Evolutionary conservation across 441 rosid genomes (phyloP).

Genomic region (Gossypium davidsonii): DNA sequence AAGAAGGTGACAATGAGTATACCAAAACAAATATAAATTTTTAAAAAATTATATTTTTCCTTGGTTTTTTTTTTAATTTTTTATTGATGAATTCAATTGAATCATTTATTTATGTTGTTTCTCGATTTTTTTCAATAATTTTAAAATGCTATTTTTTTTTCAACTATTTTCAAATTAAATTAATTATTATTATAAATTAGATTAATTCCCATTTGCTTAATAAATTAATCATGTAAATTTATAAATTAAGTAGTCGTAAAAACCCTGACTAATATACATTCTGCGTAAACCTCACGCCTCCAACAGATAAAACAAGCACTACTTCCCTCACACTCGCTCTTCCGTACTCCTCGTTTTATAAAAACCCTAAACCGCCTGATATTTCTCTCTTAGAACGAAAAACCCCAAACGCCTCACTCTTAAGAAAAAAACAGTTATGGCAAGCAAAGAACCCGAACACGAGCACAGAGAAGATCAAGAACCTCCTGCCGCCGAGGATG

Average conservation of each 20-base stretch:
- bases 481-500: constrained; percentile 67
- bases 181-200: too few relatives aligned
- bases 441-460: constrained; percentile 57
- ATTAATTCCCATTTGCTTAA: too few relatives aligned
- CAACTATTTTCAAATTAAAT: too few relatives aligned
- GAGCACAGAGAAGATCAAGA: constrained; percentile 67
- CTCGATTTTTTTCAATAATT: too few relatives aligned
- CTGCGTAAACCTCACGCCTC: neutral
- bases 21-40: too few relatives aligned
- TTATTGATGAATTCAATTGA: too few relatives aligned
- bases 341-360: neutral
- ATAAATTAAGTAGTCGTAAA: neutral
- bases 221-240: too few relatives aligned
- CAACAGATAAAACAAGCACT: neutral
- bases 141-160: too few relatives aligned
- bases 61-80: too few relatives aligned
- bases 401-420: neutral
- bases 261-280: neutral
- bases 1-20: too few relatives aligned
- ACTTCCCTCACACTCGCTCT: neutral
- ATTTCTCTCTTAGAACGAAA: neutral
- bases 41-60: too few relatives aligned
- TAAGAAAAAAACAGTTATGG: constrained; percentile 31
- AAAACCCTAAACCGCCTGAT: neutral
- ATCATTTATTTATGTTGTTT: too few relatives aligned